phyloP scores from a whole-genome alignment of 805 yeast species.

The Yarrowia sp. region DNA sequence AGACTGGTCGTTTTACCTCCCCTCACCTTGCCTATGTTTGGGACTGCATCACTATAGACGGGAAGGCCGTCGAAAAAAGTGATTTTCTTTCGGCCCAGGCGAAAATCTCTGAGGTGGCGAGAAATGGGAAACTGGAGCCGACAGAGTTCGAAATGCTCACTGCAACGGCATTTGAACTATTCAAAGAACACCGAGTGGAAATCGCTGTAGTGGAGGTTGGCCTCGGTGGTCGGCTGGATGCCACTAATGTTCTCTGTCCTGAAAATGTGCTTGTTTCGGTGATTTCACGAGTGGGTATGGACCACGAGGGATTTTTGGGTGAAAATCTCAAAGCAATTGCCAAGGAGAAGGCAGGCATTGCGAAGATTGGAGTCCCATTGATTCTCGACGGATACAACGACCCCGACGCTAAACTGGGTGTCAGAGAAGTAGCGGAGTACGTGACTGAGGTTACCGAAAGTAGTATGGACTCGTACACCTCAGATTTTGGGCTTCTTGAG shows the following conservation, averaged over 20 bases:
- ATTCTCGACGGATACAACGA: slow-evolving; percentile 71
- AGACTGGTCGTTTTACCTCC: slow-evolving; percentile 79
- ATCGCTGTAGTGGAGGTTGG: slow-evolving; percentile 93
- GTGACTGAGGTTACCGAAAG: slow-evolving; percentile 37
- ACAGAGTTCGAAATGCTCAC: slow-evolving; percentile 88
- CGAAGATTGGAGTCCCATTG: slow-evolving; percentile 57
- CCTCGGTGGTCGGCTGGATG: slow-evolving; percentile 83
- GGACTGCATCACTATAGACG: slow-evolving; percentile 71
- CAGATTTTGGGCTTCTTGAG: neutral
- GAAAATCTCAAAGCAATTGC: slow-evolving; percentile 64
- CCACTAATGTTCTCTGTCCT: slow-evolving; percentile 63
- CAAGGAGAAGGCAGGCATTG: slow-evolving; percentile 79
- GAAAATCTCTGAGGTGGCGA: neutral
- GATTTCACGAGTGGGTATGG: slow-evolving; percentile 80
- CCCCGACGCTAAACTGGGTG: slow-evolving; percentile 47
- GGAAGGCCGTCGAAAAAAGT: slow-evolving; percentile 52
- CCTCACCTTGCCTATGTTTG: slow-evolving; percentile 75
- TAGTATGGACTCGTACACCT: slow-evolving; percentile 16
- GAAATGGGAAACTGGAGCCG: slow-evolving; percentile 40
- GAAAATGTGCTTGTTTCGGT: slow-evolving; percentile 58
- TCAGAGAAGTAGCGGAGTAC: slow-evolving; percentile 41
- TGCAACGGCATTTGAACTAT: slow-evolving; percentile 77
- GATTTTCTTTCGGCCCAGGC: slow-evolving; percentile 37
- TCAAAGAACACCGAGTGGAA: slow-evolving; percentile 55
- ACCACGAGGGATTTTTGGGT: slow-evolving; percentile 79